Evolutionary conservation across 345 rosid species (phyloP), one percentile per base, ranked within the genome.

Genomic region (Sisymbrium irio): DNA sequence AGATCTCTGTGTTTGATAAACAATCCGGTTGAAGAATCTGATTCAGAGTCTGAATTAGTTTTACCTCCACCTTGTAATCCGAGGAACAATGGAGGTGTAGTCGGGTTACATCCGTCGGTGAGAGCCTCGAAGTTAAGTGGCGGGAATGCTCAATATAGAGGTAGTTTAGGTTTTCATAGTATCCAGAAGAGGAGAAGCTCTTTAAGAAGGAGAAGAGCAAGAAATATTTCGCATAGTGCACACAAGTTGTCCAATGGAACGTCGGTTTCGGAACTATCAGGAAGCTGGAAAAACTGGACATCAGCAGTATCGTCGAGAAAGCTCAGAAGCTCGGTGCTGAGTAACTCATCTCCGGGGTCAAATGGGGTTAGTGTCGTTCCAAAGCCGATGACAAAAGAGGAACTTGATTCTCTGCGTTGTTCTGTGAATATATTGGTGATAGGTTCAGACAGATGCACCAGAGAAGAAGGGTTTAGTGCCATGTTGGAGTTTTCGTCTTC

Each of bases 121-220:
- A 82, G 86, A 71, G 79, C 80, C 46, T 83, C 85, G 30, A 91
- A 80, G 75, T 27, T 85, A 72, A 76, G 80, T 17, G 83, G 76
- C 30, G 82, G 87, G 41, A 83, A 71, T 68, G 56, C 41, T 50
- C 93, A 80, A 42, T 65, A 74, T 73, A 87, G 84, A 76, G 68
- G 72, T 82, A 77, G 78, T 39, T 18, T 83, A 58, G 86, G 80
- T 74, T 83, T 88, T 50, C 86, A 89, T 14, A 80, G 91, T 64
- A 75, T 90, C 55, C 94, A 77, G 61, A 92, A 85, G 85, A 83
- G 90, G 69, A 84, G 97, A 79, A 96, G 96, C 62, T 85, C 95
- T 0, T 56, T 85, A 25, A 86, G 86, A 84, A 77, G 85, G 77
- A 88, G 81, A 81, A 84, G 88, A 81, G 82, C 85, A 19, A 85